Base-by-base conservation (phyloP, 805 yeast species). In the Schizosaccharomyces osmophilus region DNA sequence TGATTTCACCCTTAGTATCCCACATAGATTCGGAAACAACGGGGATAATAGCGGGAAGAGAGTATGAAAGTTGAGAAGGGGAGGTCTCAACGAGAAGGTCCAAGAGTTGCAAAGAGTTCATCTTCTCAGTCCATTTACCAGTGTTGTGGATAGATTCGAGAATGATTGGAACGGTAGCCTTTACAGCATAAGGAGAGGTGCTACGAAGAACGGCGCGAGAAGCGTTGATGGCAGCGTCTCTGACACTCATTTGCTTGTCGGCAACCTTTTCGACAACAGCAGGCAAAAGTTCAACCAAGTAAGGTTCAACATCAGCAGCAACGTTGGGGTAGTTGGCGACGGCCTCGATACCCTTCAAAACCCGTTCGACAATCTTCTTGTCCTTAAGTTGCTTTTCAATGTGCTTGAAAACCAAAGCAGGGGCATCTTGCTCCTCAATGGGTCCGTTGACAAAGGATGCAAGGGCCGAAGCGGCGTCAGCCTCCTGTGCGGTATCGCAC, bases 11-110 rank as follows among this genome's bases (percentile, higher is more conserved):
- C 84, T 93, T 93, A 78, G 99, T 93, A 78, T 93, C 98, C 99
- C 99, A 93, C 97, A 93, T 93, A 71, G 97, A 87, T 81, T 93
- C 99, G 70, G 98, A 93, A 71, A 93, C 79, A 68, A 84, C 93
- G 76, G 99, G 98, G 72, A 93, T 90, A 75, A 93, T 83, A 81
- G 93, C 97, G 72, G 97, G 95, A 97, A 93, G 93, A 82, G 98
- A 88, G 72, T 93, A 82, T 69, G 98, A 95, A 69, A 93, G 79
- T 81, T 89, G 99, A 70, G 77, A 85, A 77, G 89, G 90, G 70
- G 98, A 96, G 69, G 87, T 80, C 73, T 87, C 95, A 70, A 93
- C 98, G 72, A 90, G 79, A 68, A 82, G 81, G 67, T 95, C 76
- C 72, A 93, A 78, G 70, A 95, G 85, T 73, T 81, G 81, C 74